phyloP scores from a whole-genome alignment of 208 protist species.

The Endotrypanum monterogeii region DNA sequence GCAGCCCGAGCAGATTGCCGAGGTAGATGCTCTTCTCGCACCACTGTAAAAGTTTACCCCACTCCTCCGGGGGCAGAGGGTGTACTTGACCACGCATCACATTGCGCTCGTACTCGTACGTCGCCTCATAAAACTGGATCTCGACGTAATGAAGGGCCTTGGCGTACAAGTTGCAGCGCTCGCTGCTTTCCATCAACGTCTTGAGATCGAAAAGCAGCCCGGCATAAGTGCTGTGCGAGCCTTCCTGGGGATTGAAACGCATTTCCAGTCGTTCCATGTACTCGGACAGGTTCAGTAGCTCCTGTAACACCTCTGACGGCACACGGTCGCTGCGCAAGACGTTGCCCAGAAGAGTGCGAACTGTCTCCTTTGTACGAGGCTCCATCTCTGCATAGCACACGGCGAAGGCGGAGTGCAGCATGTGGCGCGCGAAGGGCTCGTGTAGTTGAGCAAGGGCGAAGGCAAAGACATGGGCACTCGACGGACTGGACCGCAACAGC shows the following conservation, averaged over 20 bases:
- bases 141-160: conserved; percentile 97
- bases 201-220: conserved; percentile 82
- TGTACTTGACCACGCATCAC: conserved; percentile 61
- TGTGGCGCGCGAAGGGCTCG: conserved; percentile 87
- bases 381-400: conserved; percentile 85
- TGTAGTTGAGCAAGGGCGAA: conserved; percentile 80
- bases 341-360: conserved; percentile 58
- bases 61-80: conserved; percentile 63
- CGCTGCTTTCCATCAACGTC: conserved; percentile 92
- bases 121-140: conserved; percentile 86
- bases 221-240: conserved; percentile 37
- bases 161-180: conserved; percentile 93
- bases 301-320: conserved; percentile 93
- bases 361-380: conserved; percentile 43
- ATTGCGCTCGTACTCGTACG: conserved; percentile 70
- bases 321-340: conserved; percentile 77
- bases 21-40: conserved; percentile 96
- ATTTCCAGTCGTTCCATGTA: conserved; percentile 96
- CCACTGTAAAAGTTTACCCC: conserved; percentile 66
- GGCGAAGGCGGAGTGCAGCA: conserved; percentile 90
- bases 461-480: conserved; percentile 71
- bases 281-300: conserved; percentile 96
- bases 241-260: conserved; percentile 59
- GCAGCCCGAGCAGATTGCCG: conserved; percentile 98
- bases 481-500: conserved; percentile 84